phyloP scores from a whole-genome alignment of 2,329 filamentous ascomycete species.

The Aspergillus jensenii region DNA sequence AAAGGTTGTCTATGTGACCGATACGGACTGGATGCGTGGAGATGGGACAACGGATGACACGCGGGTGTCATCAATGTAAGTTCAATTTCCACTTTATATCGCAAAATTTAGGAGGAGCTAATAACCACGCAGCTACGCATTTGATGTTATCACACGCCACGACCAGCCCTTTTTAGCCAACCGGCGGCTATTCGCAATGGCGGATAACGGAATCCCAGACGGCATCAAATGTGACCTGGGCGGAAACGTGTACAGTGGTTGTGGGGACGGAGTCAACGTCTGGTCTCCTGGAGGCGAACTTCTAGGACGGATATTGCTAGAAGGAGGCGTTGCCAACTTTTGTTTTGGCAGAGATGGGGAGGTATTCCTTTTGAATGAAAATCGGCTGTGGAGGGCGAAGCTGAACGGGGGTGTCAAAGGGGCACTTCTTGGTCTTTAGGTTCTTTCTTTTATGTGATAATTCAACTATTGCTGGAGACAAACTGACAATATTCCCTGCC shows the following conservation, averaged over 20 bases:
- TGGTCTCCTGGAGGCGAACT: constrained; percentile 52
- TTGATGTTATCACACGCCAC: constrained; percentile 41
- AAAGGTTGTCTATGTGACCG: constrained; percentile 41
- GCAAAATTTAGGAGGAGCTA: background rate
- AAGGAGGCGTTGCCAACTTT: constrained; percentile 50
- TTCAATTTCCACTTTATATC: constrained; percentile 7
- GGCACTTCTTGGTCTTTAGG: constrained; percentile 4
- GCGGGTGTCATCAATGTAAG: constrained; percentile 28
- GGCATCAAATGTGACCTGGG: constrained; percentile 52
- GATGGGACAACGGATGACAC: constrained; percentile 19
- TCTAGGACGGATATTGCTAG: constrained; percentile 59
- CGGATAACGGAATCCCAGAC: constrained; percentile 48
- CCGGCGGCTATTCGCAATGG: constrained; percentile 54
- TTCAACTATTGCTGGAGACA: background rate
- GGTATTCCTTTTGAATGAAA: constrained; percentile 41
- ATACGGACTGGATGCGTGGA: constrained; percentile 35
- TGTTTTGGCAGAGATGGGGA: constrained; percentile 44
- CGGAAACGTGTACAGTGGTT: constrained; percentile 58
- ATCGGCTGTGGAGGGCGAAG: constrained; percentile 47
- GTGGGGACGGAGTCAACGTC: constrained; percentile 56
- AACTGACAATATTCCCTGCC: too few relatives aligned
- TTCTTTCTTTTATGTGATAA: background rate
- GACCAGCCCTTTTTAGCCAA: constrained; percentile 48
- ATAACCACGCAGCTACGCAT: constrained; percentile 42
- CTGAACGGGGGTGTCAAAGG: constrained; percentile 26